Conservation (phyloP, 2,329 filamentous ascomycete species). For the Ophiostoma sp. region DNA sequence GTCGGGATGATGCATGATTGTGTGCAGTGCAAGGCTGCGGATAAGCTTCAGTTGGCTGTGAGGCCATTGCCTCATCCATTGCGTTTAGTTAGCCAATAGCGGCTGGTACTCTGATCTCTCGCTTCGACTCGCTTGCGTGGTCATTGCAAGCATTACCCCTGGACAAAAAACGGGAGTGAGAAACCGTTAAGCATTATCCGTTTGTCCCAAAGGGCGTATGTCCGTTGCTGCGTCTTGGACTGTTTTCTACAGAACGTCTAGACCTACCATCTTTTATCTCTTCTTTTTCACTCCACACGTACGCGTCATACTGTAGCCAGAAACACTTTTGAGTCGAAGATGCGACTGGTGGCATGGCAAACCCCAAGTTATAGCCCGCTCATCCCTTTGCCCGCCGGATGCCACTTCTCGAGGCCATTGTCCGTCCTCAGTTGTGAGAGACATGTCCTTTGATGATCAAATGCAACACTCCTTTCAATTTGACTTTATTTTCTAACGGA, state of each 20-base stretch:
- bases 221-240: background rate
- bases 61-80: background rate
- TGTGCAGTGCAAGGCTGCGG: too few relatives aligned
- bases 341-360: background rate
- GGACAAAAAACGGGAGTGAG: background rate
- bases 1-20: too few relatives aligned
- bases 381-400: background rate
- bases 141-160: conserved; percentile 8
- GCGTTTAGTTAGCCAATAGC: background rate
- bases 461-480: background rate
- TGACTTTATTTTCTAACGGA: background rate
- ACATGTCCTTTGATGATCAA: too few relatives aligned
- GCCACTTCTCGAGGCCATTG: background rate
- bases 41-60: too few relatives aligned
- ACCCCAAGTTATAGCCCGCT: background rate
- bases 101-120: conserved; percentile 1
- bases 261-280: background rate
- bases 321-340: background rate
- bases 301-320: background rate
- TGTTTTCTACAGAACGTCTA: background rate
- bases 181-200: background rate
- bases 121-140: conserved; percentile 12
- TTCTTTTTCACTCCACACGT: too few relatives aligned
- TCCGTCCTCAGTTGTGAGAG: background rate
- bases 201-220: background rate